Base-by-base conservation (phyloP, 257 asterid genomes). In the Fraxinus anomala region DNA sequence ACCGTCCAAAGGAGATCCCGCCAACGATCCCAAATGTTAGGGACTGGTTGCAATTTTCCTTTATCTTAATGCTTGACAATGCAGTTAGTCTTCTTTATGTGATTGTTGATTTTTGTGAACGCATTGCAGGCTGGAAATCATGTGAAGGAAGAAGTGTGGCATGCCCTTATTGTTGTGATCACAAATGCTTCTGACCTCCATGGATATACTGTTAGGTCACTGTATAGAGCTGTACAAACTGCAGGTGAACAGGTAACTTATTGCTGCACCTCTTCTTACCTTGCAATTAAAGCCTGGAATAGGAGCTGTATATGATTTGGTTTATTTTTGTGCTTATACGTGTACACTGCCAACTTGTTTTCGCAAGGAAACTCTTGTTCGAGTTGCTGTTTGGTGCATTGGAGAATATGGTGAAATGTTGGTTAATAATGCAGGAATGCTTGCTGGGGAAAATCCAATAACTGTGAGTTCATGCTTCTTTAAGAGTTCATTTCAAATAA, bases 391-490 rank as follows among this genome's bases (percentile, higher is more conserved):
- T 77, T 96, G 99, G 99, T 96, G 98, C 88, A 87, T 96, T 54
- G 99, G 99, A 79, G 99, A 96, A 88, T 96, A 92, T 83, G 99
- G 98, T 51, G 99, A 96, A 73, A 80, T 96, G 92, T 86, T 96
- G 87, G 90, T 93, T 73, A 74, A 82, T 80, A 91, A 89, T 77
- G 79, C 86, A 68, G 98, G 91, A 80, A 81, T 92, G 89, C 96
- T 92, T 81, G 91, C 86, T 81, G 73, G 79, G 33, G 99, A 96
- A 88, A 97, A 91, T 72, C 94, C 91, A 67, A 82, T 90, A 75
- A 91, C 90, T 39, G 99, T 96, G 82, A 88, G 98, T 96, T 82
- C 78, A 66, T 77, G 81, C 67, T 77, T 76, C 72, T 47, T 34
- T 56, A 21, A 47, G n/a, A 47, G n/a, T 30, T 61, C 77, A 21